Conservation (phyloP, 345 rosid species). For the Arabis hirsuta region DNA sequence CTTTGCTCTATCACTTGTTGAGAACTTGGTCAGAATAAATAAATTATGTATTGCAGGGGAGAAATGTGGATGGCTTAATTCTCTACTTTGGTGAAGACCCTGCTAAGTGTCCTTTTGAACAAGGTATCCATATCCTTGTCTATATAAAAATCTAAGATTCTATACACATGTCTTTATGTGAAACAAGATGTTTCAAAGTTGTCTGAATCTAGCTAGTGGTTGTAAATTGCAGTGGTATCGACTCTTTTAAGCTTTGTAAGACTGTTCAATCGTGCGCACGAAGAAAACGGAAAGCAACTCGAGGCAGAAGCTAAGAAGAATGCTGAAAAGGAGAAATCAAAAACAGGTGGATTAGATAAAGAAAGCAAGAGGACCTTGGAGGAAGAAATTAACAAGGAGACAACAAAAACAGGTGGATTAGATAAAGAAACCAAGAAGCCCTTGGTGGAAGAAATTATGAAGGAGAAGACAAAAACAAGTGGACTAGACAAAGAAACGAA, state of each 20-base stretch:
- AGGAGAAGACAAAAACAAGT: slow-evolving; percentile 27
- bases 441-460: slow-evolving; percentile 21
- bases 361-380: slow-evolving; percentile 43
- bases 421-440: slow-evolving; percentile 40
- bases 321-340: slow-evolving; percentile 53
- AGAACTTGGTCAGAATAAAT: slow-evolving; percentile 14
- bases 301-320: slow-evolving; percentile 74
- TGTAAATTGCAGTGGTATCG: slow-evolving; percentile 62
- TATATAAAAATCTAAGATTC: not conserved
- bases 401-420: slow-evolving; percentile 26
- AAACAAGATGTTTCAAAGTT: slow-evolving; percentile 1
- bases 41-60: slow-evolving; percentile 57
- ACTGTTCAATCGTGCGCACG: slow-evolving; percentile 76
- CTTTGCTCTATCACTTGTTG: not conserved
- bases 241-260: slow-evolving; percentile 79
- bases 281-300: slow-evolving; percentile 76
- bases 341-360: slow-evolving; percentile 45
- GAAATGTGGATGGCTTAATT: slow-evolving; percentile 84
- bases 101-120: slow-evolving; percentile 86
- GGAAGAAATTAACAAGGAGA: slow-evolving; percentile 27
- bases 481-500: slow-evolving; percentile 30
- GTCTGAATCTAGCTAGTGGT: slow-evolving; percentile 19
- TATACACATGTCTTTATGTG: not conserved
- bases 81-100: slow-evolving; percentile 98
- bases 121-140: slow-evolving; percentile 56